These are phyloP conservation scores for Plasmodium reichenowi DNA, from an alignment of 169 alveolate genomes.

Conservation along the genomic window DNA sequence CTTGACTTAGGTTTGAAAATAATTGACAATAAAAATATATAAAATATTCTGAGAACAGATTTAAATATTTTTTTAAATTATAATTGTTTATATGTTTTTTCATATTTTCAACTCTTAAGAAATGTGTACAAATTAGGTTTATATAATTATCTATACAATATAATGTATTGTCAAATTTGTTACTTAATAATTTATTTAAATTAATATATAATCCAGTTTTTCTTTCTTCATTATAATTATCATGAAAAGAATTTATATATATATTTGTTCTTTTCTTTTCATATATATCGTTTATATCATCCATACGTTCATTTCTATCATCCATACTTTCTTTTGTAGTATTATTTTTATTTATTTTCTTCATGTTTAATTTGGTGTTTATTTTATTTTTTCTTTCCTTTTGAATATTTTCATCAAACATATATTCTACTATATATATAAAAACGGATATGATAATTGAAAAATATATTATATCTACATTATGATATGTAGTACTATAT, in stretches of 20 bases:
- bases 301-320: too few relatives aligned
- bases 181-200: slow-evolving; percentile 34
- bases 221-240: not conserved
- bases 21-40: slow-evolving; percentile 50
- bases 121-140: slow-evolving; percentile 30
- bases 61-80: slow-evolving; percentile 10
- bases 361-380: too few relatives aligned
- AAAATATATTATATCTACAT: slow-evolving; percentile 24
- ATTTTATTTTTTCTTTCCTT: slow-evolving; percentile 1
- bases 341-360: too few relatives aligned
- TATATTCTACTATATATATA: slow-evolving; percentile 30
- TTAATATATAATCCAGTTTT: not conserved
- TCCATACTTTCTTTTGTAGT: too few relatives aligned
- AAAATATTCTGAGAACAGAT: slow-evolving; percentile 33
- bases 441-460: slow-evolving; percentile 45
- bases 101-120: slow-evolving; percentile 14
- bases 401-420: slow-evolving; percentile 23
- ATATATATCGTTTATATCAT: too few relatives aligned
- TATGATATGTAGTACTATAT: not conserved
- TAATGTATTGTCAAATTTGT: slow-evolving; percentile 42
- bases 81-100: not conserved
- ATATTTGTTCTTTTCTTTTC: too few relatives aligned
- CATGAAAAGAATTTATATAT: not conserved
- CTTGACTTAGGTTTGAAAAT: slow-evolving; percentile 28
- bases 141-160: slow-evolving; percentile 65